phyloP scores from a whole-genome alignment of 169 alveolate genomes.

The Besnoitia besnoiti region DNA sequence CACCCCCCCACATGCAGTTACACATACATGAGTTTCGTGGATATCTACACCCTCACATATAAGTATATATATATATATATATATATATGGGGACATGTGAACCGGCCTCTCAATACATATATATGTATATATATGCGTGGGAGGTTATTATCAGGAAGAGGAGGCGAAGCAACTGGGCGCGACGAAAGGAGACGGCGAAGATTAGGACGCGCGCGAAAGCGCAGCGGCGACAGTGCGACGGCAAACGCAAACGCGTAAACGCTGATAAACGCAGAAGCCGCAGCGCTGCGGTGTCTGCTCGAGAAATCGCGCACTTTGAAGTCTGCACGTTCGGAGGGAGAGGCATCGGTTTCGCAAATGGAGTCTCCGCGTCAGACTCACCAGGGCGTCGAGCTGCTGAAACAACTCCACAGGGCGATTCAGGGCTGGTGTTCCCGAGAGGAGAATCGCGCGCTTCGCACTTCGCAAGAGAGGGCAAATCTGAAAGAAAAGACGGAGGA shows the following conservation, averaged over 20 bases:
- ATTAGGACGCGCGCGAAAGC: too few relatives aligned
- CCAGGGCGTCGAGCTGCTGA: constrained; percentile 86
- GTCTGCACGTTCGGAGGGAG: neutral
- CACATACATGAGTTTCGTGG: neutral
- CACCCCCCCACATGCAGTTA: neutral
- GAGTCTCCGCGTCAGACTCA: neutral
- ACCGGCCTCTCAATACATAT: neutral
- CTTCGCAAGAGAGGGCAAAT: constrained; percentile 90
- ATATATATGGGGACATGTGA: neutral
- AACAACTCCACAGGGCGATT: constrained; percentile 92
- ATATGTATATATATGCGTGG: neutral
- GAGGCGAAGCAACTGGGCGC: too few relatives aligned
- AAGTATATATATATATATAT: neutral
- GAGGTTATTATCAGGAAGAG: too few relatives aligned
- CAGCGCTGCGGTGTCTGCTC: too few relatives aligned
- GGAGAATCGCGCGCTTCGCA: constrained; percentile 88
- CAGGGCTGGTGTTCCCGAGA: constrained; percentile 96
- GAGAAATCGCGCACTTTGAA: neutral
- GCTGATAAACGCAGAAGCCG: too few relatives aligned
- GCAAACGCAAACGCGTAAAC: too few relatives aligned
- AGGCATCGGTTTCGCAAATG: neutral
- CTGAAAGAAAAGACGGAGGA: neutral
- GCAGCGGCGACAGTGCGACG: too few relatives aligned
- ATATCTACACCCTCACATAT: neutral
- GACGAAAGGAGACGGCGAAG: too few relatives aligned